Evolutionary conservation across 2,329 filamentous ascomycete species (phyloP), one percentile per base, ranked within the genome.

Genomic region (Aspergillus sp.): DNA sequence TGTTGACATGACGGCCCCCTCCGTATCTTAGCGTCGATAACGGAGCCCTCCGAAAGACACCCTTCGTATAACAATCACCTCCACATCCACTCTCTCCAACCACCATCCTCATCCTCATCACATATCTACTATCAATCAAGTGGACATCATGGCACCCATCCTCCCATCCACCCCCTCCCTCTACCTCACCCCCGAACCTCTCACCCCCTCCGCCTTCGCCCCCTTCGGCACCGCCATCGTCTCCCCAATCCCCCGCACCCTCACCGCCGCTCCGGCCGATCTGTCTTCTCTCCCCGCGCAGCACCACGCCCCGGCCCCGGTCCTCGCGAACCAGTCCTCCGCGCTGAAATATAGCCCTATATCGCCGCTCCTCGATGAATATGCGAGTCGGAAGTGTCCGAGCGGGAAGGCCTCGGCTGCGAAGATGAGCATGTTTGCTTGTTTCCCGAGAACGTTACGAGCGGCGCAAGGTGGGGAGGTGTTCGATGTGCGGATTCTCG

Each of bases 391-490:
- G 0, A 19, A 19, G 19, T 59, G 57, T 30, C 54, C 61, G 13
- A 65, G 58, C 49, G 54, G 53, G 0, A 48, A 53, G 51, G 64
- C 76, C 1, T 77, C 77, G 2, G 70, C 74, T 38, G 77, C 86
- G 31, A 77, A 85, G 42, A 83, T 94, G 77, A 95, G 85, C 67
- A 85, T 97, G 79, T 97, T 97, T 66, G 83, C 89, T 43, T 96
- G 89, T 64, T 83, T 82, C 39, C 84, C 86, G 7, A 77, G 86
- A 31, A 55, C 71, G 32, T 68, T 86, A 29, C 65, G 73, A n/a
- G 47, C 46, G 19, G 47, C 51, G 26, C 36, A 39, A 38, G 27
- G 33, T 42, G 5, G 45, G 47, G 27, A 50, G 42, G 51, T 77
- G 4, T 87, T 95, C 61, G 73, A 78, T 37, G 77, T 96, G 42